These are phyloP conservation scores for Azolla pinnata DNA, from an alignment of 75 land plant genomes.

Conservation along the genomic window DNA sequence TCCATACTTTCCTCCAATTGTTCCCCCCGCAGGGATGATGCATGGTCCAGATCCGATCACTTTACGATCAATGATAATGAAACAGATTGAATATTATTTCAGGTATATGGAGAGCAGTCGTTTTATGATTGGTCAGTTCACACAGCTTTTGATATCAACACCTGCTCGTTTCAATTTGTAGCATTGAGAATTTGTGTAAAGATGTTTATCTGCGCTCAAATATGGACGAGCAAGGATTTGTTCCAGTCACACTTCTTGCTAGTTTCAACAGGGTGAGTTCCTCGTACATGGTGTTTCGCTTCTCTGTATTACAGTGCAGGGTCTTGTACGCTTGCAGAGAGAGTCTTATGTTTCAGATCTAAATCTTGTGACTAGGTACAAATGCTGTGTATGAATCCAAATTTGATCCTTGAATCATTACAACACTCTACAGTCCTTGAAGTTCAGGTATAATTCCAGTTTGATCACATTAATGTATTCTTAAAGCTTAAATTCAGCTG, in stretches of 20 bases:
- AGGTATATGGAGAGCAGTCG: conserved; percentile 25
- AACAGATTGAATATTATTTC: conserved; percentile 83
- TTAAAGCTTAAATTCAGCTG: neutral
- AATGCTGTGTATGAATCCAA: conserved; percentile 40
- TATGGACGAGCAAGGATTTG: conserved; percentile 82
- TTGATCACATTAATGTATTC: neutral
- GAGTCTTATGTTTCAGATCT: neutral
- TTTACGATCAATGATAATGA: conserved; percentile 37
- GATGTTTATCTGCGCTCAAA: conserved; percentile 57
- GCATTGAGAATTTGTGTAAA: conserved; percentile 63
- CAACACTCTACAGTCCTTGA: conserved; percentile 51
- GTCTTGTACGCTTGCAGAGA: neutral
- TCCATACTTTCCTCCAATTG: neutral
- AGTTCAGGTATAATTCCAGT: conserved; percentile 60
- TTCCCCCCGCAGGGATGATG: conserved; percentile 4
- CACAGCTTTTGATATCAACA: neutral
- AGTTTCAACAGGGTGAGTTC: conserved; percentile 70
- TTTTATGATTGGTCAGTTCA: neutral
- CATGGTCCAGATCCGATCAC: conserved; percentile 22
- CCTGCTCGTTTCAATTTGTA: conserved; percentile 1
- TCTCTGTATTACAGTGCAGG: neutral
- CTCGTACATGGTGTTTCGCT: neutral
- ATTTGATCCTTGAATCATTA: conserved; percentile 59
- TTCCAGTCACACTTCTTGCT: conserved; percentile 60
- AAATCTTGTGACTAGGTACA: conserved; percentile 35